Conservation (phyloP, 129 eudicot species). For the Calendula officinalis region DNA sequence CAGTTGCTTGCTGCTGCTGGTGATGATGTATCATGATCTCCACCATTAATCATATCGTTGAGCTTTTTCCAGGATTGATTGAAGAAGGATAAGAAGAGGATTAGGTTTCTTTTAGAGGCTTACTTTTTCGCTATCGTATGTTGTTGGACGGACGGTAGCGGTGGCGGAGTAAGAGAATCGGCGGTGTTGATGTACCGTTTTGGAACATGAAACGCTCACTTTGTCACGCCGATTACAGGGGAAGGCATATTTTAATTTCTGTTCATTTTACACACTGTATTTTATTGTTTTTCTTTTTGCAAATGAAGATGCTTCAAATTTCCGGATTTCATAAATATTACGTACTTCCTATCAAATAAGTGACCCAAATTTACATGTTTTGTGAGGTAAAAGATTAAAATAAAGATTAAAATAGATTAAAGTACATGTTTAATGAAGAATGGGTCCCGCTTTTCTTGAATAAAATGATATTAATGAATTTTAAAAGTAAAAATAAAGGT, state of each 20-base stretch:
- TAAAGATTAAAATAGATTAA: too few relatives aligned
- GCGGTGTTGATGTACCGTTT: slow-evolving; percentile 1
- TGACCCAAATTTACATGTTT: too few relatives aligned
- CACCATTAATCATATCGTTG: slow-evolving; percentile 41
- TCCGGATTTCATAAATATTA: too few relatives aligned
- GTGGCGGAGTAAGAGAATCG: slow-evolving; percentile 2
- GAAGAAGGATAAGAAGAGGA: not conserved
- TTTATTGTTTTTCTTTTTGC: too few relatives aligned
- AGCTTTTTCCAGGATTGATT: slow-evolving; percentile 13
- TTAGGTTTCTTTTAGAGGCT: slow-evolving; percentile 19
- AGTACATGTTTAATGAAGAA: too few relatives aligned
- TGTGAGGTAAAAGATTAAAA: too few relatives aligned
- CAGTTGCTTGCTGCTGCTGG: slow-evolving; percentile 36
- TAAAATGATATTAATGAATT: too few relatives aligned
- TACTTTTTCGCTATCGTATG: not conserved
- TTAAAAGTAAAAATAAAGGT: too few relatives aligned
- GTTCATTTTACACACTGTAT: too few relatives aligned
- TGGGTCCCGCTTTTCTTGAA: too few relatives aligned
- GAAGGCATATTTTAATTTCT: not conserved
- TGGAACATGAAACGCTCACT: slow-evolving; percentile 3
- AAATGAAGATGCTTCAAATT: too few relatives aligned
- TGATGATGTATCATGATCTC: slow-evolving; percentile 48
- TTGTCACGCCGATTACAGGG: slow-evolving; percentile 9
- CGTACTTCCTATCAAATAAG: too few relatives aligned
- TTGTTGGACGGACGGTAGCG: slow-evolving; percentile 10